Conservation (phyloP, 2,329 filamentous ascomycete species). For the Colletotrichum sojae region DNA sequence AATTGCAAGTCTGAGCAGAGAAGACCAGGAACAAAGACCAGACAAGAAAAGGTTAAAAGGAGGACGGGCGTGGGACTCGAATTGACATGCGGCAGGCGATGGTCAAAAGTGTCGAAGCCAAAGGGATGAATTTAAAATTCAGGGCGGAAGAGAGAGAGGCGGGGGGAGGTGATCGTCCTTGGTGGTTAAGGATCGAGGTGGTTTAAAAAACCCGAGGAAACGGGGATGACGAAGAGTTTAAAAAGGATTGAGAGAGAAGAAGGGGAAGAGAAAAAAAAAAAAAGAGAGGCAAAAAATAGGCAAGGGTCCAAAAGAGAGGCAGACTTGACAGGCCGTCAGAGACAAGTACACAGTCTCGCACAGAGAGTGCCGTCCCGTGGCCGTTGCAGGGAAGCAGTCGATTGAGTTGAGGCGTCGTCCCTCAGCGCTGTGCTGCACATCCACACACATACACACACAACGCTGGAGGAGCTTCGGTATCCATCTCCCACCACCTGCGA, state of each 20-base stretch:
- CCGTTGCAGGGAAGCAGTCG: constrained; percentile 35
- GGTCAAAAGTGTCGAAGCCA: constrained; percentile 13
- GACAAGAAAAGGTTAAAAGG: constrained; percentile 18
- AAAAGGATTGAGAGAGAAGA: constrained; percentile 15
- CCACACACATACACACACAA: background rate
- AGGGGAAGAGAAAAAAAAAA: constrained; percentile 21
- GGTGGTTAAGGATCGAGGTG: constrained; percentile 14
- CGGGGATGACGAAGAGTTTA: constrained; percentile 36
- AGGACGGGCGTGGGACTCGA: constrained; percentile 16
- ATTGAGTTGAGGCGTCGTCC: constrained; percentile 40
- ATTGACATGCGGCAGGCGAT: constrained; percentile 35
- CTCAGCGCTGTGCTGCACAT: constrained; percentile 10
- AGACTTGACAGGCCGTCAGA: constrained; percentile 20
- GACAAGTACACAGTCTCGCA: constrained; percentile 4
- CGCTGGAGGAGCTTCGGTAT: no score
- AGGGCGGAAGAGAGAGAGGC: background rate
- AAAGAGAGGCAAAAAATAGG: constrained; percentile 36
- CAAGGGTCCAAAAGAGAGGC: constrained; percentile 35
- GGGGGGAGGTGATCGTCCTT: constrained; percentile 19
- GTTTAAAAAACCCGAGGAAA: constrained; percentile 20
- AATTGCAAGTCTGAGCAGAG: constrained; percentile 5
- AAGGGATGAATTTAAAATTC: constrained; percentile 28
- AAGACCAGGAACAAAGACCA: background rate
- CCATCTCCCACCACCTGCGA: constrained; percentile 4
- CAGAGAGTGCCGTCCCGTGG: no score